Conservation (phyloP, 768 basidiomycete species). For the Termitomyces sp. region DNA sequence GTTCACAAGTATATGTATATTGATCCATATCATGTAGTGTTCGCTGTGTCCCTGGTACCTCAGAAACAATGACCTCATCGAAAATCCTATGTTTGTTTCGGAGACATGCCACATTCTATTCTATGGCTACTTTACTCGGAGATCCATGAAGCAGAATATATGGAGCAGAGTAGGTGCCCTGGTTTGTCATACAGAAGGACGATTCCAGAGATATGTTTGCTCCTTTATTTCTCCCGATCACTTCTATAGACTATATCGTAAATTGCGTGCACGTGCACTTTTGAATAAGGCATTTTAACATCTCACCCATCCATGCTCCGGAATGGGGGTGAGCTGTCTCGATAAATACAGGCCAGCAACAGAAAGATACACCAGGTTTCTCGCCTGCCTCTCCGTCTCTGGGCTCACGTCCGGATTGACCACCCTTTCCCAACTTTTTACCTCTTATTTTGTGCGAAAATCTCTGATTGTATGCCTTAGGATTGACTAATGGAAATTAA, state of each 20-base stretch:
- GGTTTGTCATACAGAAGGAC: background rate
- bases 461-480: background rate
- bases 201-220: background rate
- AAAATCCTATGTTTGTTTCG: too few species aligned
- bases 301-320: background rate
- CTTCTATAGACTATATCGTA: background rate
- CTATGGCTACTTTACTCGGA: background rate
- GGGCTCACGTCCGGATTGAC: slow-evolving; percentile 2
- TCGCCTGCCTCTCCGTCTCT: slow-evolving; percentile 1
- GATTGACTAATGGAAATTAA: background rate
- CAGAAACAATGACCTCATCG: background rate
- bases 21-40: background rate
- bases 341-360: slow-evolving; percentile 7
- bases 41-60: background rate
- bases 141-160: background rate
- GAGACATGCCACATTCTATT: background rate
- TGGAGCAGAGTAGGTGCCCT: background rate
- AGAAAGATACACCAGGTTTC: background rate
- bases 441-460: slow-evolving; percentile 1
- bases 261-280: background rate
- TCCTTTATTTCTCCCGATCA: background rate
- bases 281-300: background rate
- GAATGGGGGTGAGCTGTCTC: slow-evolving; percentile 1
- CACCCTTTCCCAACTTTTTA: background rate
- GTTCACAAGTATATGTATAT: background rate